Evolutionary conservation across 371 early-diverging fungal genomes (phyloP).

Genomic region (Sporodiniella umbellata): DNA sequence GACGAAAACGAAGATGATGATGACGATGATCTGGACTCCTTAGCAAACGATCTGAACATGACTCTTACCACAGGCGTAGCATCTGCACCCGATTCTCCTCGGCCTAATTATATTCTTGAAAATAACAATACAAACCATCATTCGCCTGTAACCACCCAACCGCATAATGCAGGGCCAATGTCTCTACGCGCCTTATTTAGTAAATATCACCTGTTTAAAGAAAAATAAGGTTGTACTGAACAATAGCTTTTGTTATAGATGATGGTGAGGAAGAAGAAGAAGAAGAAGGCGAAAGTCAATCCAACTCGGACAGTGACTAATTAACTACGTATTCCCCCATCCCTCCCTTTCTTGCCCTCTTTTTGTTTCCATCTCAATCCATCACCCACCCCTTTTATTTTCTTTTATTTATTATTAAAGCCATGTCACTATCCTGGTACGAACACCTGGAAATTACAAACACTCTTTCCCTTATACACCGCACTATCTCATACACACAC

Average conservation of each 20-base stretch:
- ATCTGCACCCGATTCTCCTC: not conserved
- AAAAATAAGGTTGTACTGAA: not conserved
- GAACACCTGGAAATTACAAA: too few species aligned
- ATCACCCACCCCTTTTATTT: too few species aligned
- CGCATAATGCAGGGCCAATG: slow-evolving; percentile 5
- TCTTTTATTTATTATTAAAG: too few species aligned
- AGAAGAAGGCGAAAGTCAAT: slow-evolving; percentile 4
- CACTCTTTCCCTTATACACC: too few species aligned
- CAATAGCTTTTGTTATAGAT: not conserved
- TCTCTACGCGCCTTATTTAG: slow-evolving; percentile 8
- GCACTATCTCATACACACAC: too few species aligned
- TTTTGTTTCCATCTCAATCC: too few species aligned
- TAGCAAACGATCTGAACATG: not conserved
- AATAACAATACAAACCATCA: not conserved
- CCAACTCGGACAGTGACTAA: slow-evolving; percentile 2
- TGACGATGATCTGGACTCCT: not conserved
- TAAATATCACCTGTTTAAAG: not conserved
- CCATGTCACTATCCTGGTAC: too few species aligned
- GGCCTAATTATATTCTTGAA: not conserved
- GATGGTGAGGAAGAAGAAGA: not conserved
- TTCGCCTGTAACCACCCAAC: not conserved
- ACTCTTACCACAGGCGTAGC: not conserved
- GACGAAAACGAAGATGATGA: not conserved
- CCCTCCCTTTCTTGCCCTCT: too few species aligned
- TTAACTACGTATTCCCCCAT: too few species aligned